A percentile compares a stretch with the other conserved stretches of the same genome.
phyloP scores from a whole-genome alignment of 1,284 basidiomycete genomes.

The Rugosomyces carneus region DNA sequence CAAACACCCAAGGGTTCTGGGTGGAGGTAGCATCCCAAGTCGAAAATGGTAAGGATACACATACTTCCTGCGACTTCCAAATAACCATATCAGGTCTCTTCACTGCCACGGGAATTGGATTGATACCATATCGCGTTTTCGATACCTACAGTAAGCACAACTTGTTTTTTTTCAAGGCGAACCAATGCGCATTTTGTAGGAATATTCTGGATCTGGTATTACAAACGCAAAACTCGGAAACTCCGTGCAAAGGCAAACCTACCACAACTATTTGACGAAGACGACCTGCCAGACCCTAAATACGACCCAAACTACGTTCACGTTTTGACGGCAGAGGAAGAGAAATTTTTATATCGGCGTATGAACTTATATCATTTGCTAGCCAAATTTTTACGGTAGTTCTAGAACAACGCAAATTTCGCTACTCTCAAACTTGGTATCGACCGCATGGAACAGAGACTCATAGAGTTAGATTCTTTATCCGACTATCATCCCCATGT shows the following conservation, averaged over 20 bases:
- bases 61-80: background rate
- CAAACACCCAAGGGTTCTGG: constrained; percentile 62
- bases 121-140: constrained; percentile 68
- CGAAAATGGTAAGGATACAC: constrained; percentile 48
- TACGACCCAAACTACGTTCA: constrained; percentile 73
- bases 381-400: constrained; percentile 4
- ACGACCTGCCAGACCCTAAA: constrained; percentile 74
- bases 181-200: constrained; percentile 36
- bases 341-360: constrained; percentile 65
- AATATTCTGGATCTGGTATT: constrained; percentile 69
- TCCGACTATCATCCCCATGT: constrained; percentile 1
- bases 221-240: constrained; percentile 52
- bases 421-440: constrained; percentile 79
- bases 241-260: constrained; percentile 57
- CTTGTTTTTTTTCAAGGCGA: background rate
- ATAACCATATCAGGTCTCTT: constrained; percentile 51
- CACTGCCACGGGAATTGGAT: constrained; percentile 69
- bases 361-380: constrained; percentile 21
- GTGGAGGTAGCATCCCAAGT: constrained; percentile 77
- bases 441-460: constrained; percentile 82
- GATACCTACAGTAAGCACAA: constrained; percentile 70
- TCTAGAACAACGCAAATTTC: constrained; percentile 58
- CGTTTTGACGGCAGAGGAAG: constrained; percentile 69
- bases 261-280: constrained; percentile 61
- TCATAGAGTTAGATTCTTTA: constrained; percentile 48